A percentile compares a stretch with the other conserved stretches of the same genome.
These are phyloP conservation scores for Zygoascus sp. DNA, from an alignment of 1,139 yeast genomes.

Conservation along the genomic window DNA sequence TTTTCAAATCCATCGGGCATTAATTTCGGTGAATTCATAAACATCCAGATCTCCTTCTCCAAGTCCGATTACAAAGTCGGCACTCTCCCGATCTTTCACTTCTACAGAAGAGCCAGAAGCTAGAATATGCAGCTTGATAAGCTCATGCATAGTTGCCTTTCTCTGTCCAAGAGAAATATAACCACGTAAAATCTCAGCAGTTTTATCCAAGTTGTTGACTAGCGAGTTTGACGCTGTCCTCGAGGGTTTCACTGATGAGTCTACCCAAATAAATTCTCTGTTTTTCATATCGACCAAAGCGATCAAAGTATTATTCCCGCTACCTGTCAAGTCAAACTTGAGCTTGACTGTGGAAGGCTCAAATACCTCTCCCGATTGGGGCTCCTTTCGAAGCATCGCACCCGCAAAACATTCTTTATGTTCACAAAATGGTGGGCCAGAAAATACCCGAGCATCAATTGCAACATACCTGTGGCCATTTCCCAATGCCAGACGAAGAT, in stretches of 20 bases:
- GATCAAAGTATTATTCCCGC: background rate
- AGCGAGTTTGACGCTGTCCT: background rate
- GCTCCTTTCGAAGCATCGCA: constrained; percentile 12
- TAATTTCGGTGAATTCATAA: constrained; percentile 14
- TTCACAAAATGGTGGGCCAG: constrained; percentile 6
- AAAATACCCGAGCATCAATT: constrained; percentile 11
- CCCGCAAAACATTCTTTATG: constrained; percentile 15
- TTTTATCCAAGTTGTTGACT: background rate
- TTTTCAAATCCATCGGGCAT: constrained; percentile 13
- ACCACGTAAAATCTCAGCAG: background rate
- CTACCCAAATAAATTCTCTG: constrained; percentile 14
- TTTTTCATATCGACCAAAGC: constrained; percentile 12
- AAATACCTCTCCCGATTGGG: constrained; percentile 15
- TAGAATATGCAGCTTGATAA: constrained; percentile 11
- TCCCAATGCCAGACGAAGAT: constrained; percentile 8
- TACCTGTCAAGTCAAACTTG: constrained; percentile 11
- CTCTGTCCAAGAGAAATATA: constrained; percentile 1
- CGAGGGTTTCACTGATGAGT: background rate
- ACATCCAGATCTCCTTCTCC: constrained; percentile 13
- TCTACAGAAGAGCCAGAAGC: constrained; percentile 6
- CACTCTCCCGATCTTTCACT: constrained; percentile 3
- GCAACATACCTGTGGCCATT: constrained; percentile 12
- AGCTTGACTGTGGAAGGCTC: constrained; percentile 13
- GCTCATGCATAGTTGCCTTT: constrained; percentile 12
- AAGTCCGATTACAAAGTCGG: constrained; percentile 13